Evolutionary conservation across 352 stramenopile species (phyloP).

Genomic region (Phytopythium helicoides): DNA sequence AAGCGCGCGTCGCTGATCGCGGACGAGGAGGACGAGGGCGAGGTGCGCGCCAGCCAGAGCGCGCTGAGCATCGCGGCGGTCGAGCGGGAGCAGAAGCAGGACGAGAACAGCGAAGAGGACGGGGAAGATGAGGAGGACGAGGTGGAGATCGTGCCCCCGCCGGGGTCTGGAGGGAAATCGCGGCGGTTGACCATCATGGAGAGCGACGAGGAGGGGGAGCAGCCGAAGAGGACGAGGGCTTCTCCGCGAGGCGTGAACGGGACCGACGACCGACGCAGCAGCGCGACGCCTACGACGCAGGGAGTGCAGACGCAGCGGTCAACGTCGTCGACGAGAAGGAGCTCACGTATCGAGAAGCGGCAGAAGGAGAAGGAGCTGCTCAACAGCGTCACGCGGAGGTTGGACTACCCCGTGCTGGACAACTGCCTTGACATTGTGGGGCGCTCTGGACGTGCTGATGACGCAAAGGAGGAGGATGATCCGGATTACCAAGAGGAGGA

Average conservation of each 20-base stretch:
- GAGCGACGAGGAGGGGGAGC: slow-evolving; percentile 48
- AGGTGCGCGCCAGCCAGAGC: slow-evolving; percentile 3
- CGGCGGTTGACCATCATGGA: slow-evolving; percentile 36
- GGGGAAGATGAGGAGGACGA: slow-evolving; percentile 50
- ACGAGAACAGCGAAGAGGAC: slow-evolving; percentile 14
- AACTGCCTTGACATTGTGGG: slow-evolving; percentile 76
- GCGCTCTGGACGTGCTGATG: slow-evolving; percentile 9
- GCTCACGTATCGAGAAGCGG: slow-evolving; percentile 58
- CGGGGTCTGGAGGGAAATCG: slow-evolving; percentile 26
- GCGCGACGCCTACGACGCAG: slow-evolving; percentile 8
- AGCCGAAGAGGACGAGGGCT: slow-evolving; percentile 17
- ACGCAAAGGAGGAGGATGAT: slow-evolving; percentile 15
- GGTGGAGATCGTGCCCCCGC: slow-evolving; percentile 46
- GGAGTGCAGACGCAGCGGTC: slow-evolving; percentile 11
- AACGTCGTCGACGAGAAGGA: slow-evolving; percentile 47
- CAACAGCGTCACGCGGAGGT: slow-evolving; percentile 32
- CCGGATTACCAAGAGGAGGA: slow-evolving; percentile 22
- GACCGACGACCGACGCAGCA: neutral
- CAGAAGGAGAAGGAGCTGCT: slow-evolving; percentile 45
- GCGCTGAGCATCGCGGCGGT: neutral
- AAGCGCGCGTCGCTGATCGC: slow-evolving; percentile 48
- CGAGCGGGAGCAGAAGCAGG: slow-evolving; percentile 18
- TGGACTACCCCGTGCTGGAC: slow-evolving; percentile 61
- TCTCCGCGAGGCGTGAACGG: slow-evolving; percentile 19
- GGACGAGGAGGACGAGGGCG: slow-evolving; percentile 56